Base-by-base conservation (phyloP, 176 grass and related monocot species). In the Rhynchospora breviuscula region DNA sequence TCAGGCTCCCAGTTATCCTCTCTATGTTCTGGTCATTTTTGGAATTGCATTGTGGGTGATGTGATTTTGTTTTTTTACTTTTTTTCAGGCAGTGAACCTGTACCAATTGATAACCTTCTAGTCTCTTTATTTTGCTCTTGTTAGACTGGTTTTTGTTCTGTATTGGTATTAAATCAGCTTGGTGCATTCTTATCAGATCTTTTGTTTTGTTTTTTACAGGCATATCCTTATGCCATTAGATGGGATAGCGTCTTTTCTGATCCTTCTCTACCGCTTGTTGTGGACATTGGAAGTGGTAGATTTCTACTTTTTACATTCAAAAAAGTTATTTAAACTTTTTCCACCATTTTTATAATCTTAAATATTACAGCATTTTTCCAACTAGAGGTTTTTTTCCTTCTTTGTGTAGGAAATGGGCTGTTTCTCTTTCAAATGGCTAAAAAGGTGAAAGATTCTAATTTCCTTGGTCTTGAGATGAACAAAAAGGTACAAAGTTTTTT, bases 391-490 rank as follows among this genome's bases (percentile, higher is more conserved):
- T 44, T 35, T 52, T 31, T 49, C 31, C 85, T 88, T 86, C 47
- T 83, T 88, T 53, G 33, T 86, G 49, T 66, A 98, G 95, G 92
- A 87, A 98, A 98, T 95, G 95, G 95, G 29, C 78, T 98, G 29
- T 98, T 98, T 91, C 88, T 95, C 81, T 90, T 93, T 62, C 68
- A 93, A 89, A 93, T 91, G 91, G 91, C 93, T 58, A 90, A 22
- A 89, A 85, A 85, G 58, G 85, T 72, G 47, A 80, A 90, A 72
- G 56, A 86, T 49, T 91, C 69, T 7, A 98, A 95, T 86, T 98
- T 98, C 79, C 96, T 98, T 78, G 96, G 96, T 59, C 88, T 98
- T 90, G 96, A 95, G 86, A 98, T 95, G 81, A 98, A 98, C 43
- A 64, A 87, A 83, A 98, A 93, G 96, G 89, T 95, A 86, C 54